Base-by-base conservation (phyloP, 768 basidiomycete species). In the Calocybe cyanea region DNA sequence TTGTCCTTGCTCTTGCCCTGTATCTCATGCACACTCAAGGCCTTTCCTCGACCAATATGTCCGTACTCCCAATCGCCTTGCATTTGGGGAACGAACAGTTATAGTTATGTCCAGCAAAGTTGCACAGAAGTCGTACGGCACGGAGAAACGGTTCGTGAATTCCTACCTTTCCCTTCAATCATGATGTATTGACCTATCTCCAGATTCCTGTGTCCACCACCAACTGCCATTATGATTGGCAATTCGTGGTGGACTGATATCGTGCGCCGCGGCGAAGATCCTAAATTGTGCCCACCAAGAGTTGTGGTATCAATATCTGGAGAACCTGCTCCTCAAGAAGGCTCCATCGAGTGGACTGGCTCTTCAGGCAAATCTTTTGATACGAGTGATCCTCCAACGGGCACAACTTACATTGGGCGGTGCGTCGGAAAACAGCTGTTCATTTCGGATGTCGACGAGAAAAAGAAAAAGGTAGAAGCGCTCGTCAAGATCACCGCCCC, bases 81-180 rank as follows among this genome's bases (percentile, higher is more conserved):
- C 87, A 1, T 87, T 87, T 56, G 95, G 95, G 41, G 95, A 97
- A 63, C 82, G 92, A 38, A 92, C 92, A 3, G 81, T 98, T 49
- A 87, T 97, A 50, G 87, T 98, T 57, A 93, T 96, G 89, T 94
- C 92, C n/a, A 92, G 88, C 62, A 92, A 88, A 60, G 93, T 97
- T 23, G 95, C 92, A 2, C 95, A 98, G 72, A 95, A 97, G 62
- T 92, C 90, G 7, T 98, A 97, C 61, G 94, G 93, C 30, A 92
- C 87, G 14, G 94, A 97, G 65, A 96, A 96, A 65, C 78, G 94
- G 87, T 87, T 50, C 37, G 73, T 58, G 31, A 17, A 24, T 10
- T 19, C 17, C 25, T 20, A 33, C 18, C 25, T 45, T 21, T 28
- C 7, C 10, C 9, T 38, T 45, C 46, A 37, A 17, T 35, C 40